A percentile compares a stretch with the other conserved stretches of the same genome.
Conservation (phyloP, 495 filamentous ascomycete genomes). For the Xylaria palmicola region DNA sequence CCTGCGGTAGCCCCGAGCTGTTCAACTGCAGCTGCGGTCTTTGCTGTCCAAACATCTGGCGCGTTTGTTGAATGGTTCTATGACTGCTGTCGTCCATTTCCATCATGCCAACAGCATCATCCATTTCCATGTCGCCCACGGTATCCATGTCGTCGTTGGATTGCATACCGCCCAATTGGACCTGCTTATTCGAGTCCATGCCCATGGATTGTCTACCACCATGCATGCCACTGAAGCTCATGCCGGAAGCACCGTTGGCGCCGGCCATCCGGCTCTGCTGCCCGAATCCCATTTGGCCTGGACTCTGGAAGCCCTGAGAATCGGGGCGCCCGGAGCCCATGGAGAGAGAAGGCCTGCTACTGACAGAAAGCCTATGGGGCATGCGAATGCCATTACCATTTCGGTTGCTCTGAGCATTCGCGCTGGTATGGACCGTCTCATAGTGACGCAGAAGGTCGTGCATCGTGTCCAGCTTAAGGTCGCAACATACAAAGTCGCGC, state of each 20-base stretch:
- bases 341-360: conserved; percentile 26
- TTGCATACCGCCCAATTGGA: conserved; percentile 30
- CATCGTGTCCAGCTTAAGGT: conserved; percentile 77
- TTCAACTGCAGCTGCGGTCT: conserved; percentile 73
- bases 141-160: conserved; percentile 73
- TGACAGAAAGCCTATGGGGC: conserved; percentile 30
- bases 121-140: conserved; percentile 96
- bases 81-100: conserved; percentile 58
- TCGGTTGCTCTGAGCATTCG: conserved; percentile 35
- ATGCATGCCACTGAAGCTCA: conserved; percentile 43
- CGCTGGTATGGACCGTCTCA: conserved; percentile 78
- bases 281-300: conserved; percentile 33
- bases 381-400: conserved; percentile 30
- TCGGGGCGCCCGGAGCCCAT: conserved; percentile 29
- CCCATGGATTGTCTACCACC: conserved; percentile 44
- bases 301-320: conserved; percentile 39
- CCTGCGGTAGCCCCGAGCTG: conserved; percentile 63
- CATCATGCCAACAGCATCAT: conserved; percentile 69
- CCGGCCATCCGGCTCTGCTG: conserved; percentile 24
- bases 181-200: conserved; percentile 32
- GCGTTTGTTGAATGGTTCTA: conserved; percentile 60
- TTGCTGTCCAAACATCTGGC: conserved; percentile 69
- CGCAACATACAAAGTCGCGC: conserved; percentile 94
- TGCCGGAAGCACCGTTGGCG: conserved; percentile 21
- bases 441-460: conserved; percentile 96